Evolutionary conservation across 169 alveolate genomes (phyloP).

Genomic region (Blepharisma undulans): DNA sequence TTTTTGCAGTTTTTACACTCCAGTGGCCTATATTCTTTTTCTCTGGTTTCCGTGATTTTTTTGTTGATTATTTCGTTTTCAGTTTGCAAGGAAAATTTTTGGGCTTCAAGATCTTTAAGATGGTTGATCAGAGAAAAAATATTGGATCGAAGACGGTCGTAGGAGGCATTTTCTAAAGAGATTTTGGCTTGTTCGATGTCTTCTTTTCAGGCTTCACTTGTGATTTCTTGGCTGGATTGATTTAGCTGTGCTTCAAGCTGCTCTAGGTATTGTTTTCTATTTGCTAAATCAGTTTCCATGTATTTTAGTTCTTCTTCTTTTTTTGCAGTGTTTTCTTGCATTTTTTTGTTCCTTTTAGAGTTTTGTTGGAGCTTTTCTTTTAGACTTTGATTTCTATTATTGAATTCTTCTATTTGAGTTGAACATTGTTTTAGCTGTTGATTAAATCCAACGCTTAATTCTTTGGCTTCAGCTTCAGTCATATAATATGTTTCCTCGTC

Average conservation of each 20-base stretch:
- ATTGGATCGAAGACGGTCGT: background rate
- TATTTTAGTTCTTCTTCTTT: background rate
- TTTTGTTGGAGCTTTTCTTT: background rate
- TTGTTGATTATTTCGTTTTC: conserved; percentile 7
- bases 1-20: conserved; percentile 48
- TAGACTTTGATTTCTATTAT: background rate
- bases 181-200: background rate
- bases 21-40: background rate
- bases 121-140: background rate
- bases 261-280: background rate
- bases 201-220: background rate
- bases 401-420: background rate
- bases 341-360: background rate
- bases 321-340: background rate
- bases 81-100: background rate
- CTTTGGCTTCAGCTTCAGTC: conserved; percentile 32
- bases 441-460: conserved; percentile 2
- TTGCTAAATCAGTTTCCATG: background rate
- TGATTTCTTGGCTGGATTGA: background rate
- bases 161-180: background rate
- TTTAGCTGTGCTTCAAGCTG: background rate
- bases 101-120: background rate
- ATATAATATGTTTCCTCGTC: conserved; percentile 3
- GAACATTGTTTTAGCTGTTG: background rate
- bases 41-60: background rate